Percentiles rank a stretch among this genome's conserved stretches.
Evolutionary conservation across 257 asterid species (phyloP).

Genomic region (Solanum medicagineum): DNA sequence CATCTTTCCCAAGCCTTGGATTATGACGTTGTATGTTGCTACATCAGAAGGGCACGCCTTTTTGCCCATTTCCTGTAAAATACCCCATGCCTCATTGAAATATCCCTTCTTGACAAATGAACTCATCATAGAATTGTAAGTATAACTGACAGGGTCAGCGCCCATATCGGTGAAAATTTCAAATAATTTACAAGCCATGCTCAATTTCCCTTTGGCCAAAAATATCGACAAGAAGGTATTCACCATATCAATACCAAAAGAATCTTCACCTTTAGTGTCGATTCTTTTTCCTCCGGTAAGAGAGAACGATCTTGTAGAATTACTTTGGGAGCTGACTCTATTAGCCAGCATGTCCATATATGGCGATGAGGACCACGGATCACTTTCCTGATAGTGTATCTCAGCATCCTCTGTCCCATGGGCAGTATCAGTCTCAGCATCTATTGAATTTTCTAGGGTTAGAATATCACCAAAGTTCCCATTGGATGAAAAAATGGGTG

Average conservation of each 20-base stretch:
- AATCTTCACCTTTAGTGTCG: constrained; percentile 45
- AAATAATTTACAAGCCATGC: constrained; percentile 81
- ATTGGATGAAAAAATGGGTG: constrained; percentile 52
- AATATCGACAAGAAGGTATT: constrained; percentile 82
- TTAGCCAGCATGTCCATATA: constrained; percentile 72
- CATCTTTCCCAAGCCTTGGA: constrained; percentile 84
- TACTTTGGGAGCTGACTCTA: constrained; percentile 14
- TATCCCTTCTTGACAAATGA: constrained; percentile 87
- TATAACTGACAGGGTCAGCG: constrained; percentile 54
- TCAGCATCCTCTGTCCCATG: constrained; percentile 7
- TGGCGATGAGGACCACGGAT: constrained; percentile 94
- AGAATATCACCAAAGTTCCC: constrained; percentile 43
- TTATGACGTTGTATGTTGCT: constrained; percentile 72
- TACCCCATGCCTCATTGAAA: constrained; percentile 78
- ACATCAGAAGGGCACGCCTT: constrained; percentile 55
- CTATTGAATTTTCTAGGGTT: constrained; percentile 14
- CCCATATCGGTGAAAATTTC: constrained; percentile 73
- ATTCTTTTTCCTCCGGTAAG: constrained; percentile 53
- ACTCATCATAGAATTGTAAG: constrained; percentile 86
- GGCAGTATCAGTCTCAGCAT: constrained; percentile 1
- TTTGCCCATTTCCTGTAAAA: constrained; percentile 63
- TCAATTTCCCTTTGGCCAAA: constrained; percentile 77
- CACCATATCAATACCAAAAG: constrained; percentile 79
- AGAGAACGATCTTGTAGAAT: constrained; percentile 17
- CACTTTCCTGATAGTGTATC: constrained; percentile 17